Base-by-base conservation (phyloP, 2,329 filamentous ascomycete species). In the Corniculantispora saksenae region DNA sequence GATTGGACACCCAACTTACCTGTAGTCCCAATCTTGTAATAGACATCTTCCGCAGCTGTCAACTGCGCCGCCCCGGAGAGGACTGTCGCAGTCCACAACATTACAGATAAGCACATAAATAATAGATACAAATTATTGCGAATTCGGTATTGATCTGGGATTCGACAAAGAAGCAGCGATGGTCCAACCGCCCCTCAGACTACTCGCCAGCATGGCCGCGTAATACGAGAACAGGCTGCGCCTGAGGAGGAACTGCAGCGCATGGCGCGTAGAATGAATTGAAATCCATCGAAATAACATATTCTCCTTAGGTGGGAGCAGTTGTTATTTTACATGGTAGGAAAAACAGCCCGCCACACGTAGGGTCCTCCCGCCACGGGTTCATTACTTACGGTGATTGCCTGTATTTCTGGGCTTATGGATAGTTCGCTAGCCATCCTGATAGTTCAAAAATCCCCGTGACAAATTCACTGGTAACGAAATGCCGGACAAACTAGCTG, bases 1-100 rank as follows among this genome's bases (percentile, higher is more conserved):
- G 27, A 15, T 17, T 17, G 23, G 23, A 19, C 32, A 21, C 6
- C 43, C 29, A 17, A 53, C 67, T 45, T 69, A 78, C 76, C 74
- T 40, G 71, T 70, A 13, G 70, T 75, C 50, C 72, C 71, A 15
- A 78, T 73, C 40, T 71, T 72, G 67, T 77, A 76, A 38, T 67
- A 62, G 3, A 45, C 48, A 10, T 40, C 48, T 15, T 19, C 13
- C 2, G 54, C 38, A 13, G 23, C 38, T 6, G 54, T 5, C 8
- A 25, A 1, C 4, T 35, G 38, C 38, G 38, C 54, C 5, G 17
- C 23, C 17, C 15, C 38, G 17, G 29, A 35, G 13, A 25, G 23
- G 23, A 29, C 32, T 15, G 13, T 15, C 27, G 8, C 21, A 43
- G 21, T 21, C 15, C 23, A 35, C 3, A 27, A 8, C n/a, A 27